Evolutionary conservation across 768 basidiomycete genomes (phyloP).

Genomic region (Macrolepiota albuminosa): DNA sequence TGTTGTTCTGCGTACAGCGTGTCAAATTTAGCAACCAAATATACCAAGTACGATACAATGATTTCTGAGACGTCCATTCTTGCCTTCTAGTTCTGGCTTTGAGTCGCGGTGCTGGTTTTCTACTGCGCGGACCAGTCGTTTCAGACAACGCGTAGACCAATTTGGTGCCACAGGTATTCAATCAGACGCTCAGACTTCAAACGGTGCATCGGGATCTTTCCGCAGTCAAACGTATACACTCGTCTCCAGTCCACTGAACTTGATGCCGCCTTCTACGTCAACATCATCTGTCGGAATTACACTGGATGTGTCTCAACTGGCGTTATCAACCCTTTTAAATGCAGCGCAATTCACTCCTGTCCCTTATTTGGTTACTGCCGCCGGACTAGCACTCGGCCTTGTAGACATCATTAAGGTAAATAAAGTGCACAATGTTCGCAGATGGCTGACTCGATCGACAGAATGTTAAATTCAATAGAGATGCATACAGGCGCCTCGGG

Average conservation of each 20-base stretch:
- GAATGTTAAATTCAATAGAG: neutral
- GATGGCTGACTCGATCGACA: neutral
- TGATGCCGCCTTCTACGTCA: neutral
- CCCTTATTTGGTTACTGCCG: constrained; percentile 5
- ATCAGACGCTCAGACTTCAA: neutral
- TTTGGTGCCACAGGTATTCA: neutral
- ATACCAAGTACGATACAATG: neutral
- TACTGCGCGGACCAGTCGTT: neutral
- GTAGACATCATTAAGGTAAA: neutral
- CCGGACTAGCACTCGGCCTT: neutral
- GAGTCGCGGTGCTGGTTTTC: neutral
- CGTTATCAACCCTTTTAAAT: neutral
- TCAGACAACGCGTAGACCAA: neutral
- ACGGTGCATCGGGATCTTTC: neutral
- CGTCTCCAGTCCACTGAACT: neutral
- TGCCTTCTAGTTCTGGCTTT: neutral
- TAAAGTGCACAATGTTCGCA: no score
- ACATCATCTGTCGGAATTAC: neutral
- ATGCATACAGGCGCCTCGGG: neutral
- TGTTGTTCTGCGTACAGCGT: neutral
- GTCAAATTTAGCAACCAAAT: neutral
- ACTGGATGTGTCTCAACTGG: neutral
- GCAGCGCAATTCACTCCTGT: constrained; percentile 4
- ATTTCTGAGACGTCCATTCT: neutral
- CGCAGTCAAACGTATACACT: neutral